Conservation (phyloP, 805 yeast species). For the Middelhovenomyces tepae region DNA sequence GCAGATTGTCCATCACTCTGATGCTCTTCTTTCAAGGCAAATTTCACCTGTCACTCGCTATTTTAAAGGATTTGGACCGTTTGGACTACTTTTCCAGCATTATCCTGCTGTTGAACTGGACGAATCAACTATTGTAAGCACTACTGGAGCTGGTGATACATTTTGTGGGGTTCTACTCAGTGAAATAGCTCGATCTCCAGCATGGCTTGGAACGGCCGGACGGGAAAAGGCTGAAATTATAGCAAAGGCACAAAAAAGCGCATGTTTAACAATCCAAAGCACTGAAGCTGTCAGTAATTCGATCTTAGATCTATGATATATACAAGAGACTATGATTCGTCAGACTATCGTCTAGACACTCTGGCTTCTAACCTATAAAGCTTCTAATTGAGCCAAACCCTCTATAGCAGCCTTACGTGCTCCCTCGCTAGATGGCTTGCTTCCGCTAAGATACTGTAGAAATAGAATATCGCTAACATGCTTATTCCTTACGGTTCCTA, state of each 20-base stretch:
- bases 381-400: too few species aligned
- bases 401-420: constrained; percentile 38
- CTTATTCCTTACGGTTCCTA: constrained; percentile 61
- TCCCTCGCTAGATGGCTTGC: constrained; percentile 52
- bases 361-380: too few species aligned
- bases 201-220: constrained; percentile 29
- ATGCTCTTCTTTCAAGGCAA: too few species aligned
- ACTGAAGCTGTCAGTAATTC: constrained; percentile 23
- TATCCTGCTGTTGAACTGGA: constrained; percentile 35
- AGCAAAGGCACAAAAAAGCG: constrained; percentile 29
- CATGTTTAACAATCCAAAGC: constrained; percentile 27
- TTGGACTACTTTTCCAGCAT: constrained; percentile 58
- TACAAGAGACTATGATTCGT: constrained; percentile 1
- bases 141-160: constrained; percentile 87
- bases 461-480: constrained; percentile 58
- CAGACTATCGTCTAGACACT: too few species aligned
- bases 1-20: constrained; percentile 26
- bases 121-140: constrained; percentile 44
- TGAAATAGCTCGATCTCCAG: constrained; percentile 25
- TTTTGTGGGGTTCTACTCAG: constrained; percentile 57
- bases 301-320: constrained; percentile 8
- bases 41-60: too few species aligned
- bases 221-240: constrained; percentile 22
- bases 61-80: constrained; percentile 6
- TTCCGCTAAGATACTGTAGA: constrained; percentile 66